Evolutionary conservation across 2,329 filamentous ascomycete species (phyloP).

Genomic region (Taxawa tesnikishii): DNA sequence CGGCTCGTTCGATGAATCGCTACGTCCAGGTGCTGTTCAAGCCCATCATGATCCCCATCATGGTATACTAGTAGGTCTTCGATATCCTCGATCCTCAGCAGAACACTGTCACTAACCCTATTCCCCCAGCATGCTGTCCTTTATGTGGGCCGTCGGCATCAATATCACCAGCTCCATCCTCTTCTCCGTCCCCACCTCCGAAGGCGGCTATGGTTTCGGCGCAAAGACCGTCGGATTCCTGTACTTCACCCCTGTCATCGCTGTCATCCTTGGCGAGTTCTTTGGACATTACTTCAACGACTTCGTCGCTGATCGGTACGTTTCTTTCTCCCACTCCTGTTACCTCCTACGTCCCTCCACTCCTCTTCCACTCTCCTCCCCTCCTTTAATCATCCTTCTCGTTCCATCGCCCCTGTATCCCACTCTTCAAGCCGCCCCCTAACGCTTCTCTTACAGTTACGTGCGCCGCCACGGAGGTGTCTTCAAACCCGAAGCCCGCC

Average conservation of each 20-base stretch:
- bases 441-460: too few relatives aligned
- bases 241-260: conserved; percentile 20
- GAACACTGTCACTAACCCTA: too few relatives aligned
- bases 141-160: conserved; percentile 2
- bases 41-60: background rate
- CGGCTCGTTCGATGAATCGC: conserved; percentile 5
- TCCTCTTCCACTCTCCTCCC: too few relatives aligned
- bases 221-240: conserved; percentile 1
- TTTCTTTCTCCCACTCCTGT: conserved; percentile 10
- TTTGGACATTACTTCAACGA: conserved; percentile 26
- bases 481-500: conserved; percentile 18
- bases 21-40: too few relatives aligned
- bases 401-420: too few relatives aligned
- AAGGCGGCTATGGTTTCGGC: background rate
- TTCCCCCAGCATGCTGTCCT: too few relatives aligned
- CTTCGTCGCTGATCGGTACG: conserved; percentile 19
- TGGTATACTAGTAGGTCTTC: conserved; percentile 3
- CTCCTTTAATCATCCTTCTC: too few relatives aligned
- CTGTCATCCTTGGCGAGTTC: conserved; percentile 18
- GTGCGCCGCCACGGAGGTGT: conserved; percentile 16
- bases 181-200: too few relatives aligned
- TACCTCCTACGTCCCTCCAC: too few relatives aligned
- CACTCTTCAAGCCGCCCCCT: too few relatives aligned
- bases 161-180: conserved; percentile 3
- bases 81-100: too few relatives aligned